phyloP scores from a whole-genome alignment of 2,329 filamentous ascomycete species.

The Hortaea werneckii region DNA sequence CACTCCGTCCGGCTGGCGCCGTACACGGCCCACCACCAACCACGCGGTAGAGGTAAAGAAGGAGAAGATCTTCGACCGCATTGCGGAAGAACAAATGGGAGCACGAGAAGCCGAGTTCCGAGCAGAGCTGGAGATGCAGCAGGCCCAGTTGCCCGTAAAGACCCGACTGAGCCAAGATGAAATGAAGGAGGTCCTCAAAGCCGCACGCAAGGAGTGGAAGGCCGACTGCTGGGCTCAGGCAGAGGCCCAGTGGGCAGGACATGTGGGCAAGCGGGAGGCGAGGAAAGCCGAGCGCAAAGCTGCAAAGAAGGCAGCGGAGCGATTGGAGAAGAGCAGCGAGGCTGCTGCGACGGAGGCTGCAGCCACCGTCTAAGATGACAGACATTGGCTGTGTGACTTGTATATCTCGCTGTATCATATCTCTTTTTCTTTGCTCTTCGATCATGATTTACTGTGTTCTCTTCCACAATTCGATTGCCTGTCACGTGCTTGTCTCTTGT shows the following conservation, averaged over 20 bases:
- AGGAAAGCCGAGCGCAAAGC: neutral
- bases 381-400: too few relatives aligned
- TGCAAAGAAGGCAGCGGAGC: too few relatives aligned
- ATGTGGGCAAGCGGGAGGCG: neutral
- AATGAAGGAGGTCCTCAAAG: neutral
- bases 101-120: slow-evolving; percentile 1
- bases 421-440: too few relatives aligned
- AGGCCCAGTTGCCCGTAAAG: neutral
- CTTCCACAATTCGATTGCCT: too few relatives aligned
- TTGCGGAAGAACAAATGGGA: too few relatives aligned
- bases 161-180: neutral
- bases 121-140: neutral
- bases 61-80: too few relatives aligned
- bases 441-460: too few relatives aligned
- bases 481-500: too few relatives aligned
- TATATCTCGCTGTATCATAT: too few relatives aligned
- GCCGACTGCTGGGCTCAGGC: neutral
- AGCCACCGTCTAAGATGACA: too few relatives aligned
- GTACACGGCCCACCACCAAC: slow-evolving; percentile 6
- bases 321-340: too few relatives aligned
- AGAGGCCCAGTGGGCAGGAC: neutral
- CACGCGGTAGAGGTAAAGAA: neutral
- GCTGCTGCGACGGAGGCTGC: too few relatives aligned
- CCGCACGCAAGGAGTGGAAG: neutral
- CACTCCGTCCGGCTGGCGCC: slow-evolving; percentile 20